Base-by-base conservation (phyloP, 768 basidiomycete genomes). In the Pluteus cervinus region DNA sequence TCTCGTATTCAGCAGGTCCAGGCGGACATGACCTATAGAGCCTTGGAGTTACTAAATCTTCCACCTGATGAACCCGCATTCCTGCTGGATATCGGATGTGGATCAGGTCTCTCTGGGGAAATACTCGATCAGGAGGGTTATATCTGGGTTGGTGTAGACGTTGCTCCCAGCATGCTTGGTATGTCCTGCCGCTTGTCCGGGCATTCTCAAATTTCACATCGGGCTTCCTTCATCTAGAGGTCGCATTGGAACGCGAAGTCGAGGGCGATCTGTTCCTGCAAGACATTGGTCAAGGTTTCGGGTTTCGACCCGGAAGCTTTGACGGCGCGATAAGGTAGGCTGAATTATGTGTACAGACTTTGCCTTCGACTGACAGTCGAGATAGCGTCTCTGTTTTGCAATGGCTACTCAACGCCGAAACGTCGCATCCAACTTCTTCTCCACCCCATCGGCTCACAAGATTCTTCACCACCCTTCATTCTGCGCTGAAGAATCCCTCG, bases 361-460 rank as follows among this genome's bases (percentile, higher is more conserved):
- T 41, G 14, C 36, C 21, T 18, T 30, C 28, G 9, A 24, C 35
- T 31, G 40, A 3, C 52, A 98, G 94, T 54, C n/a, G n/a, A n/a
- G n/a, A n/a, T n/a, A n/a, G n/a, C n/a, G 86, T 99, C 51, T 99
- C 96, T 17, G 94, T 97, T n/a, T 68, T 99, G 4, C 96, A 99
- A 64, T 99, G 96, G 96, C 71, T 99, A 3, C 72, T 97, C 41
- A 99, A 97, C 58, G 93, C 94, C 17, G 96, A 98, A 58, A 86
- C 91, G 20, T 82, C 90, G 4, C 83, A 81, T 54, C 86, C 76
- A 40, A 90, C 81, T 32, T 93, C 88, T 40, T 93, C 89, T 31
- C 93, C 82, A 11, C 91, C 82, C 8, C 88, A 84, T 58, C 87
- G 79, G 49, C 75, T 82, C 39, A 79, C 69, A 45, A 86, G 79